Conservation (phyloP, 352 stramenopile genomes). For the Nothophytophthora sp. region DNA sequence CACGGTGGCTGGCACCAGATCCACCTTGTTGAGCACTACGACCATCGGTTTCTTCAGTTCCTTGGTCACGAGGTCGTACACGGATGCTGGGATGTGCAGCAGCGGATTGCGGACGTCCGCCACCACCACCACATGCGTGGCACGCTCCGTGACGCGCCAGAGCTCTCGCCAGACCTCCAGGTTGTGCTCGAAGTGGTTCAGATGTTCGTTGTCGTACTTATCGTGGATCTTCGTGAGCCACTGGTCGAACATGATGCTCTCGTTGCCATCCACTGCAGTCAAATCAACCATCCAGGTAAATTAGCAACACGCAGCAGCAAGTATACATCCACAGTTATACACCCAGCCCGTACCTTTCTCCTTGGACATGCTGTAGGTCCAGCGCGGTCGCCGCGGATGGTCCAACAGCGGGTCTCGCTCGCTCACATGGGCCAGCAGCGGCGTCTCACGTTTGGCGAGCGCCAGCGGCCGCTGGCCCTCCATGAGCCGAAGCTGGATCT, state of each 20-base stretch:
- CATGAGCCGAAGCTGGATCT: slow-evolving; percentile 86
- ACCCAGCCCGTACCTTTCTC: slow-evolving; percentile 53
- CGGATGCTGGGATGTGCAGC: slow-evolving; percentile 76
- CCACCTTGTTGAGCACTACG: slow-evolving; percentile 87
- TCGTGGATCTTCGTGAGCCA: slow-evolving; percentile 88
- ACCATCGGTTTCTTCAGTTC: slow-evolving; percentile 78
- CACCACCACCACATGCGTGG: slow-evolving; percentile 79
- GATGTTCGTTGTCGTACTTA: slow-evolving; percentile 79
- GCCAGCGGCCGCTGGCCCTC: slow-evolving; percentile 75
- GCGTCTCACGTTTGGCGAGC: slow-evolving; percentile 47
- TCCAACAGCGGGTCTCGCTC: slow-evolving; percentile 66
- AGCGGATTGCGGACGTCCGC: slow-evolving; percentile 82
- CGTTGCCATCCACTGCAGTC: slow-evolving; percentile 66
- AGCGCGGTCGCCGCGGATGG: slow-evolving; percentile 68
- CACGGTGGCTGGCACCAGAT: slow-evolving; percentile 65
- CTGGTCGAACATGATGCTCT: slow-evolving; percentile 84
- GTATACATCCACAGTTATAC: slow-evolving; percentile 3
- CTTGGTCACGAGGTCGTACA: slow-evolving; percentile 80
- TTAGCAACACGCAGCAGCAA: background rate
- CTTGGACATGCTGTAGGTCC: slow-evolving; percentile 86
- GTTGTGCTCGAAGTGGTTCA: slow-evolving; percentile 90
- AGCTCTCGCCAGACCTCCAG: slow-evolving; percentile 85
- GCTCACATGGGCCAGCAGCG: slow-evolving; percentile 62
- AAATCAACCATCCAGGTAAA: slow-evolving; percentile 9
- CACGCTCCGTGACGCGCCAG: slow-evolving; percentile 85